These are phyloP conservation scores for Syncephalastrum contaminatum DNA, from an alignment of 371 early-diverging fungal genomes.

Conservation along the genomic window DNA sequence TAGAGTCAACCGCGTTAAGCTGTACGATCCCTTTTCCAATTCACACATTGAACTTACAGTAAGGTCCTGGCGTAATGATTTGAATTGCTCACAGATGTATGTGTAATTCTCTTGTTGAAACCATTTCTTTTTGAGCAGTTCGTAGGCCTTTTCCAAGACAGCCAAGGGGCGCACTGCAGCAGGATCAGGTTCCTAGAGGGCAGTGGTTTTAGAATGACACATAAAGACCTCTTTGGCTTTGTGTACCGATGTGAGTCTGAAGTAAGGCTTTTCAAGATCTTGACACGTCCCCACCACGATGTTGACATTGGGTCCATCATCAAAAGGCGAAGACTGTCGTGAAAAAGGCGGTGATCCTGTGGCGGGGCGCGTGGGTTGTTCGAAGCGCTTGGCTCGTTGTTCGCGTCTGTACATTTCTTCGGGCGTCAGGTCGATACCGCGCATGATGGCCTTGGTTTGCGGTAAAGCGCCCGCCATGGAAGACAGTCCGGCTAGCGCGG, in stretches of 20 bases:
- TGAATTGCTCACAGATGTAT: slow-evolving; percentile 90
- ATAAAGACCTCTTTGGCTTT: neutral
- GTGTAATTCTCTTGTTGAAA: slow-evolving; percentile 69
- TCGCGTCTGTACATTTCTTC: slow-evolving; percentile 13
- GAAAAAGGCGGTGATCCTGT: slow-evolving; percentile 14
- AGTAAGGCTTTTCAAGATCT: slow-evolving; percentile 78
- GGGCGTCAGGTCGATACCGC: slow-evolving; percentile 6
- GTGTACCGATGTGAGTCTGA: slow-evolving; percentile 77
- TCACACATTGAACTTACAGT: slow-evolving; percentile 48
- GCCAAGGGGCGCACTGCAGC: slow-evolving; percentile 77
- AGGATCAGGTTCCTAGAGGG: slow-evolving; percentile 78
- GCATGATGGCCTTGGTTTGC: no score
- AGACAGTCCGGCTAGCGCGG: no score
- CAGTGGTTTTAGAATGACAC: neutral
- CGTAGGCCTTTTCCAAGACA: slow-evolving; percentile 67
- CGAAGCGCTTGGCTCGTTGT: slow-evolving; percentile 29
- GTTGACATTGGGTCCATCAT: neutral
- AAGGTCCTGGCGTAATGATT: slow-evolving; percentile 88
- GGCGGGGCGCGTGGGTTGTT: slow-evolving; percentile 3
- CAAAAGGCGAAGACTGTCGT: slow-evolving; percentile 1
- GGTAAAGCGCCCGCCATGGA: no score
- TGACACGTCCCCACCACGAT: slow-evolving; percentile 84
- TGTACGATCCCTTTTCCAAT: no score
- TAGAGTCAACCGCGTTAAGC: slow-evolving; percentile 9
- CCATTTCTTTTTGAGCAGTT: slow-evolving; percentile 74